Base-by-base conservation (phyloP, 805 yeast species). In the Ogataea trehaloabstinens region DNA sequence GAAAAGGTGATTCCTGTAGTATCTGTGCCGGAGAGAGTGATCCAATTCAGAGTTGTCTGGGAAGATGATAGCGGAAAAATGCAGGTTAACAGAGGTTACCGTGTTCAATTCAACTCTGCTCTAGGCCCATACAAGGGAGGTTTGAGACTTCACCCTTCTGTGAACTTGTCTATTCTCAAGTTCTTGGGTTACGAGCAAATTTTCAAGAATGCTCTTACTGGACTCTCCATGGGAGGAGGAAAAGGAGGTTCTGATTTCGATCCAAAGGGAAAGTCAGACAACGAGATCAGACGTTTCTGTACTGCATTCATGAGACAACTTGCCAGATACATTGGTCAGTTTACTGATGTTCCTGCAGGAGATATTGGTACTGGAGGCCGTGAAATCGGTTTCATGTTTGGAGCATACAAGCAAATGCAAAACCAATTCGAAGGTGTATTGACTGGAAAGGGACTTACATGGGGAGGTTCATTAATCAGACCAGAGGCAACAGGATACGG, bases 401-500 rank as follows among this genome's bases (percentile, higher is more conserved):
- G 99, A 71, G 96, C 96, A 55, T 91, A 86, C 89, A 88, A 89
- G 79, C 74, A 77, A 58, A 76, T 77, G 80, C 83, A 78, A 70
- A 91, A 91, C 82, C 75, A 81, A 63, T 91, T 89, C 83, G 91
- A 91, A 67, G 98, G 98, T 78, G 95, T 91, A 37, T 77, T 91
- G 58, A 91, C 99, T 64, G 99, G 99, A 71, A 91, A 91, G 76
- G 97, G 97, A 61, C 76, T 90, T 62, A 73, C 84, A 66, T 93
- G 97, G 96, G 99, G 99, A 78, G 99, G 98, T 61, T 91, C 98
- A 59, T 77, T 91, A 66, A 90, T 91, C 72, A 85, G 99, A 73
- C 96, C 98, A 52, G 99, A 91, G 80, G 99, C 99, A 52, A 91
- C 99, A 48, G 99, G 99, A 69, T 91, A 82, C 77, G 99, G 99